Conservation (phyloP, 306 rosid genomes). For the Acacia acuminata region DNA sequence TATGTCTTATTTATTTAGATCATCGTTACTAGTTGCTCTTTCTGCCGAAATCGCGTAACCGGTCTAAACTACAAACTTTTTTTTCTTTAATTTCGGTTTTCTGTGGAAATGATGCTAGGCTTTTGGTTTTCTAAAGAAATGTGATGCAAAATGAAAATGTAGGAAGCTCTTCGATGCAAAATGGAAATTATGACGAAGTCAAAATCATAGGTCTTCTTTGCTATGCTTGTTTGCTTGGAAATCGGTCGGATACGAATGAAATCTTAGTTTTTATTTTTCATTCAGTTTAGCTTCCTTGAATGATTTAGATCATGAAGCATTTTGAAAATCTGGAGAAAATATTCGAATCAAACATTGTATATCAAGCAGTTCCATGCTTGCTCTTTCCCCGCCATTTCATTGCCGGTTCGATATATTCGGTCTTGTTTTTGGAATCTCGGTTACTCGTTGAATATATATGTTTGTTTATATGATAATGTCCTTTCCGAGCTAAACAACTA, state of each 20-base stretch:
- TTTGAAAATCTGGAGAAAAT: background rate
- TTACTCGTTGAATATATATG: slow-evolving; percentile 14
- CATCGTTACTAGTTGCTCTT: slow-evolving; percentile 15
- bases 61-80: background rate
- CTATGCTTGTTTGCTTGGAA: slow-evolving; percentile 35
- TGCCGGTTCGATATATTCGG: slow-evolving; percentile 19
- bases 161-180: background rate
- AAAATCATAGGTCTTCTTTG: background rate
- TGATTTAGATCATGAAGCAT: slow-evolving; percentile 1
- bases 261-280: slow-evolving; percentile 8
- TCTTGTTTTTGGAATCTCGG: slow-evolving; percentile 8
- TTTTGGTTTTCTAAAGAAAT: slow-evolving; percentile 32
- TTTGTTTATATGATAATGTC: slow-evolving; percentile 18
- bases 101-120: background rate
- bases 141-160: slow-evolving; percentile 23
- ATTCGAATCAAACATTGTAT: background rate
- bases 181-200: slow-evolving; percentile 19
- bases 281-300: background rate
- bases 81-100: slow-evolving; percentile 6
- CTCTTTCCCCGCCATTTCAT: background rate
- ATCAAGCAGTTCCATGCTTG: background rate
- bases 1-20: background rate
- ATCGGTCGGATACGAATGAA: slow-evolving; percentile 20
- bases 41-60: slow-evolving; percentile 32
- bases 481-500: slow-evolving; percentile 55